Evolutionary conservation across 2,329 filamentous ascomycete genomes (phyloP).

Genomic region (Talaromyces piceae): DNA sequence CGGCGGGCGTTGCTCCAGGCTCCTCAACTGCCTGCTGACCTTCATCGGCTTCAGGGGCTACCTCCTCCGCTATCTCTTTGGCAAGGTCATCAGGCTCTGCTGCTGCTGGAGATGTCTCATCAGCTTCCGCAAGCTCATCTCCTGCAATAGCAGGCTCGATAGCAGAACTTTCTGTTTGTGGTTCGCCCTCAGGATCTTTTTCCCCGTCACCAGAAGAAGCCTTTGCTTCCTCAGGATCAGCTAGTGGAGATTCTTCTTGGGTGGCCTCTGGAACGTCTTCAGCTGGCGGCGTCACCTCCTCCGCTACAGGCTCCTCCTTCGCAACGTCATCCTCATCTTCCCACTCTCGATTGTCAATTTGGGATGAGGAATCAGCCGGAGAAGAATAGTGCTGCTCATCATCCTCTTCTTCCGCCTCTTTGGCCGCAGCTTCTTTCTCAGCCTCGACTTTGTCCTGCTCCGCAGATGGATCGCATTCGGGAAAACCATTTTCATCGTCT

Average conservation of each 20-base stretch:
- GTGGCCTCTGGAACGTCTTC: slow-evolving; percentile 10
- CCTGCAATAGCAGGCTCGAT: neutral
- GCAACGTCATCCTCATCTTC: slow-evolving; percentile 11
- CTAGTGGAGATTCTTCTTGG: slow-evolving; percentile 6
- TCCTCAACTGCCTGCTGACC: neutral
- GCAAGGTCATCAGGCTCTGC: neutral
- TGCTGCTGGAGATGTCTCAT: too few relatives aligned
- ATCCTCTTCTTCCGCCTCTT: slow-evolving; percentile 26
- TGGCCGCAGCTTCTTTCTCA: slow-evolving; percentile 27
- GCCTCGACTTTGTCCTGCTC: slow-evolving; percentile 25
- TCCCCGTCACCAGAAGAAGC: neutral
- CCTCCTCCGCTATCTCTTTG: neutral
- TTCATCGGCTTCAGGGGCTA: neutral
- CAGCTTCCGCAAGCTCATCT: neutral
- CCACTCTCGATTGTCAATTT: slow-evolving; percentile 2
- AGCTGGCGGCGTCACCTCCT: neutral
- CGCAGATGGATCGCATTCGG: slow-evolving; percentile 24
- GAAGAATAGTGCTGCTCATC: slow-evolving; percentile 17
- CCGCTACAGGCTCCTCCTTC: neutral
- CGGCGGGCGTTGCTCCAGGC: neutral
- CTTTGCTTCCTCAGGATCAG: neutral
- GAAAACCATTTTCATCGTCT: slow-evolving; percentile 28
- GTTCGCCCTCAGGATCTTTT: slow-evolving; percentile 14
- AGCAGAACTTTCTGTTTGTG: slow-evolving; percentile 10
- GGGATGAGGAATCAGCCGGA: neutral